Base-by-base conservation (phyloP, 176 grass and related monocot species). In the Lolium rigidum region DNA sequence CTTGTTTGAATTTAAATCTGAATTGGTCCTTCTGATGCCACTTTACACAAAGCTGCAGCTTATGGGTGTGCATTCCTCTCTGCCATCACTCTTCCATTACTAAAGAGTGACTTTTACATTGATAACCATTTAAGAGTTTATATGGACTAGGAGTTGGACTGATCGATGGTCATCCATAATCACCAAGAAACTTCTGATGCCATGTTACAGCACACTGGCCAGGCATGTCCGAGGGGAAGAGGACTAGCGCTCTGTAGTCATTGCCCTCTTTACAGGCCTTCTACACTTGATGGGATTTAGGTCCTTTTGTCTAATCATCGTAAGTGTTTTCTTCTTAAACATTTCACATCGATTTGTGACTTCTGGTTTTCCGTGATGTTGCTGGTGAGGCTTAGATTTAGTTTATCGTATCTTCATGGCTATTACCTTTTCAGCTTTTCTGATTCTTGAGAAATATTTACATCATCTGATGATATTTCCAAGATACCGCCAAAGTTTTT, bases 271-370 rank as follows among this genome's bases (percentile, higher is more conserved):
- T 78, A 4, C 37, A 9, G 14, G 55, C 76, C 55, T 44, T 79
- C 15, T 79, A 13, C 76, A 15, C 37, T 16, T 61, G 73, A 76
- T 76, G 24, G 48, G 48, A 35, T 31, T 35, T 22, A 8, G 9
- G 49, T 8, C 2, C 70, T 76, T 76, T 55, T 37, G 15, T 16
- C 74, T 76, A 55, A 37, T 55, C 16, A 15, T 55, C 9, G 49
- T 76, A 76, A 76, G 74, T 55, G 15, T 76, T 55, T 18, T 76
- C 49, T 76, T 55, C 25, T 54, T 76, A 76, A 31, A 31, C 73
- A 76, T 54, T 76, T 76, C 49, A 76, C 48, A 76, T 76, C 0
- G 3, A 54, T 35, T 76, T 55, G 49, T 37, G 9, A 55, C 25
- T 55, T 35, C 1, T 76, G 8, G 25, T 55, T 76, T 54, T 55